Base-by-base conservation (phyloP, 1,284 basidiomycete species). In the Tylopilus orsonianus region DNA sequence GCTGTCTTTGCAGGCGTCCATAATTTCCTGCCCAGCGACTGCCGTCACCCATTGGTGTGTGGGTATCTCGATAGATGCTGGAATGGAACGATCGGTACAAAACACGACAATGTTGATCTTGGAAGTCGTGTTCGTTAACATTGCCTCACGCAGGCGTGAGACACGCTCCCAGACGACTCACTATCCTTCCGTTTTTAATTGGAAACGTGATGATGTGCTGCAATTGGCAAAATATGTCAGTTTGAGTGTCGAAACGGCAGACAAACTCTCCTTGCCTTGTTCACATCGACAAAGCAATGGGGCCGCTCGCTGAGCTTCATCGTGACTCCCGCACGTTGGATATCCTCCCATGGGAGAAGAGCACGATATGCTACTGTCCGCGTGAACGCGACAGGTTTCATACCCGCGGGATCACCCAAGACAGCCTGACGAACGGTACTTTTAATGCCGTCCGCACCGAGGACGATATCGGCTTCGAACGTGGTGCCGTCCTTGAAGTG, bases 171-270 rank as follows among this genome's bases (percentile, higher is more conserved):
- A 30, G 50, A 19, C 20, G 7, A 38, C 69, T 40, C 47, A 79
- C 78, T 16, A 71, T 61, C 45, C 65, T 61, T 13, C 68, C 64
- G 6, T 65, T 65, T 56, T 74, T 69, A 49, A 85, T 78, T 1
- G 80, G 78, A 58, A 79, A 81, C 4, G 75, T 73, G 41, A 83
- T 75, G 26, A 83, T 63, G 59, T 85, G 82, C 77, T 83, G 29
- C 29, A 13, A 35, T 41, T 39, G 26, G 42, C 22, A 38, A 20
- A n/a, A 19, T 13, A 13, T 8, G 13, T 29, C 14, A 48, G 20
- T 7, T 8, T 4, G n/a, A n/a, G n/a, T n/a, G n/a, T n/a, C n/a
- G n/a, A n/a, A n/a, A n/a, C n/a, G n/a, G n/a, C n/a, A n/a, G n/a
- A n/a, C n/a, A n/a, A n/a, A n/a, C n/a, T 41, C 19, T 26, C 10